These are phyloP conservation scores for Boletus hoseneyae DNA, from an alignment of 1,284 basidiomycete species.

Conservation along the genomic window DNA sequence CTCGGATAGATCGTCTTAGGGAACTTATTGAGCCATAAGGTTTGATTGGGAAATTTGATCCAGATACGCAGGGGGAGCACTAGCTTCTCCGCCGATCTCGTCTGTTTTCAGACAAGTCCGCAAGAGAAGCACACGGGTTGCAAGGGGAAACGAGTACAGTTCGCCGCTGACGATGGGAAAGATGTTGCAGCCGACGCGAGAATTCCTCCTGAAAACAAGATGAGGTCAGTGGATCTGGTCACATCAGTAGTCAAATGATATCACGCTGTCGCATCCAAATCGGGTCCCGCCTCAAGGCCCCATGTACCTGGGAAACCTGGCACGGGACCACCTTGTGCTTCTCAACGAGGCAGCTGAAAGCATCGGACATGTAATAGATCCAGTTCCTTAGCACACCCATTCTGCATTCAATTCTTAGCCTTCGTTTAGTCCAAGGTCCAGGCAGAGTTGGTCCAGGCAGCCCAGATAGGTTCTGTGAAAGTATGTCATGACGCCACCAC, in stretches of 20 bases:
- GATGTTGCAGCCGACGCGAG: not conserved
- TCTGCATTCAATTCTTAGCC: no score
- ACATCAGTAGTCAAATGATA: no score
- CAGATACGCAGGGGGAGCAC: slow-evolving; percentile 1
- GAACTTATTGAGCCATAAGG: slow-evolving; percentile 13
- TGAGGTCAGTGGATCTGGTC: not conserved
- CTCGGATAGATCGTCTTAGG: slow-evolving; percentile 24
- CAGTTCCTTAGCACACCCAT: no score
- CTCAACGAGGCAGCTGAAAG: not conserved
- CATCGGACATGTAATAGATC: slow-evolving; percentile 11
- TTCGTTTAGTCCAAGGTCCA: no score
- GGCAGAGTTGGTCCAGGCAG: no score
- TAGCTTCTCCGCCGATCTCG: slow-evolving; percentile 9
- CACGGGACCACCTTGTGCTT: not conserved
- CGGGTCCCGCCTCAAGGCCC: no score
- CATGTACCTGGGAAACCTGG: no score
- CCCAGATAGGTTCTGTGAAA: no score
- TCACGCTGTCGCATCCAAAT: no score
- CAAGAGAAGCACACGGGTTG: no score
- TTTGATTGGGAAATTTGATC: not conserved
- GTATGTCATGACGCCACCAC: no score
- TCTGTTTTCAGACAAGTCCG: not conserved
- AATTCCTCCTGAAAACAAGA: not conserved
- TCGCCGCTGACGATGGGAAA: slow-evolving; percentile 6
- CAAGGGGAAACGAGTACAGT: no score